Base-by-base conservation (phyloP, 352 stramenopile species). In the Vaucheria bursata region DNA sequence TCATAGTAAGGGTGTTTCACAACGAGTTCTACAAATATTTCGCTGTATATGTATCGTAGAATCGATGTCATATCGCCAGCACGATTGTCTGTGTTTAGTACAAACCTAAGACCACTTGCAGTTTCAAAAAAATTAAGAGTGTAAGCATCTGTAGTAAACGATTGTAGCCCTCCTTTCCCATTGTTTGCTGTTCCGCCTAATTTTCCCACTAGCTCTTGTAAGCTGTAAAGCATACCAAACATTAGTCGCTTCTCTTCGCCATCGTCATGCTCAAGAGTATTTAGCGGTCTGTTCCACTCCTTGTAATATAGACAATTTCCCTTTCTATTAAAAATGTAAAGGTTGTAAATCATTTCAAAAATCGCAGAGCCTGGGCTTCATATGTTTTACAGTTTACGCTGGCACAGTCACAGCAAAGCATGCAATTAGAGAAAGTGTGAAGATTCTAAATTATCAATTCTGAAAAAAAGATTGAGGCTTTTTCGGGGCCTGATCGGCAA, bases 71-170 rank as follows among this genome's bases (percentile, higher is more conserved):
- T 84, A 59, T 95, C 90, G 37, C 90, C 90, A 1, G 87, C 87
- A 32, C 90, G 86, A 76, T 91, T 94, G 85, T 95, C 91, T 35
- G 90, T 95, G 84, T 93, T 91, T 69, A 96, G 89, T 33, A 96
- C 87, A 80, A 96, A 95, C 45, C 91, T 88, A 59, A 95, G 76
- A 0, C 91, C 91, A 39, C 89, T 94, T 49, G 88, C 85, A 59
- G 91, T 93, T 85, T 96, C 91, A 71, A 94, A 95, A 80, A 94
- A 88, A 78, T 96, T 91, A 35, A 92, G 91, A 52, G 90, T 95
- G 85, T 94, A 96, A 70, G 87, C 78, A 78, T 91, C 89, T 2
- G 91, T 95, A 79, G 93, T 90, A 77, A 89, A 93, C 31, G 89
- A 85, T 72, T 93, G 88, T 74, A 94, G 84, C 0, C 87, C 86